These are phyloP conservation scores for Trypanosoma cruzi DNA, from an alignment of 208 protist genomes.

Conservation along the genomic window DNA sequence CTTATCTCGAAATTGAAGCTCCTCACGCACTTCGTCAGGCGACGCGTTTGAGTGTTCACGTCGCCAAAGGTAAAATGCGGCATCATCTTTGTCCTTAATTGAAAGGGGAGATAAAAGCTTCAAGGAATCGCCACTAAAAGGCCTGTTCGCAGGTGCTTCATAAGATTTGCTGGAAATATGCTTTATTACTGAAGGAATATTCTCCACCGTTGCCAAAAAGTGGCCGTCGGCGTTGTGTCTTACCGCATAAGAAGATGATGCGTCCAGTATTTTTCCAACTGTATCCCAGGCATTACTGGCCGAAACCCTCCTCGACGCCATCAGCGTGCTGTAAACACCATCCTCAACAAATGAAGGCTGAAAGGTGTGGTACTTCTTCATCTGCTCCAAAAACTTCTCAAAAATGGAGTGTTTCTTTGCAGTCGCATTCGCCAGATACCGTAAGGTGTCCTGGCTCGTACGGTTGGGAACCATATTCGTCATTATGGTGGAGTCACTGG, in stretches of 20 bases:
- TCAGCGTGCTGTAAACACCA: constrained; percentile 22
- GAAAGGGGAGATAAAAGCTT: background rate
- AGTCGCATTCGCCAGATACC: constrained; percentile 32
- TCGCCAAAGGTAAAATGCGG: constrained; percentile 37
- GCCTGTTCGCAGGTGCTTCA: background rate
- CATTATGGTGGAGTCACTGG: constrained; percentile 2
- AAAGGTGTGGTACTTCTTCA: constrained; percentile 73
- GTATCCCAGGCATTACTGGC: constrained; percentile 36
- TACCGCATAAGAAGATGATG: constrained; percentile 32
- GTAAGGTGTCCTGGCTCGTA: constrained; percentile 2
- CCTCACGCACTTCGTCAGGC: constrained; percentile 32
- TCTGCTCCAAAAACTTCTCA: constrained; percentile 45
- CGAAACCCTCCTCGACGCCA: constrained; percentile 1
- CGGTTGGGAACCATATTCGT: background rate
- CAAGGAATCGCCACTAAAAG: background rate
- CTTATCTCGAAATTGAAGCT: constrained; percentile 34
- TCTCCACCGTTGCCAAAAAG: constrained; percentile 37
- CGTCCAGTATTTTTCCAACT: constrained; percentile 45
- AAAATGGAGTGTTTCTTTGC: constrained; percentile 35
- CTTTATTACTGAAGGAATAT: constrained; percentile 21
- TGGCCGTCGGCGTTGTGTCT: constrained; percentile 48
- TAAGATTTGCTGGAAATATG: background rate
- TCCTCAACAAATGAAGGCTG: constrained; percentile 45
- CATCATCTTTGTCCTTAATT: constrained; percentile 15
- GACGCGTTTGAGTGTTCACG: constrained; percentile 35